Percentiles rank a stretch among this genome's conserved stretches.
Conservation (phyloP, 2,329 filamentous ascomycete species). For the Leptographium galeiforme region DNA sequence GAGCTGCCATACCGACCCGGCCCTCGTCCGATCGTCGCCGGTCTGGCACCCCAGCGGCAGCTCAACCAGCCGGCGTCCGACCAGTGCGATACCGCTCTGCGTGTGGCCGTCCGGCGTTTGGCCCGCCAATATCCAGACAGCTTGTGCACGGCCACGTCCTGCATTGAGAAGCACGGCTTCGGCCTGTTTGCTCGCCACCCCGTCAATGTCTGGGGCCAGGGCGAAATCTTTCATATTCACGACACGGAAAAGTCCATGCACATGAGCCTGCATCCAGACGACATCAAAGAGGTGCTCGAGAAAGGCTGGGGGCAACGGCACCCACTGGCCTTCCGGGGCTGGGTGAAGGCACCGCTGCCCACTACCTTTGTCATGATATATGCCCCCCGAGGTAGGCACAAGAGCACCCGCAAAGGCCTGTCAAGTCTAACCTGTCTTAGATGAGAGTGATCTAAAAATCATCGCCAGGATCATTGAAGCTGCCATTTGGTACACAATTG, state of each 20-base stretch:
- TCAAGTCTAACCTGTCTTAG: conserved; percentile 16
- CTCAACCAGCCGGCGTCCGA: conserved; percentile 49
- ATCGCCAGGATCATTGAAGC: conserved; percentile 60
- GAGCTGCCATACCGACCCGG: conserved; percentile 48
- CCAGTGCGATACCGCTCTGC: conserved; percentile 41
- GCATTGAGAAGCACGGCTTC: conserved; percentile 70
- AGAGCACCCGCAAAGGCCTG: too few species aligned
- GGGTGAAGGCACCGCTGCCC: conserved; percentile 56
- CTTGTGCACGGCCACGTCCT: conserved; percentile 53
- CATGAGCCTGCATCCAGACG: conserved; percentile 65
- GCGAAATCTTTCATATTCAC: conserved; percentile 76
- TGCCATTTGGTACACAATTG: conserved; percentile 53
- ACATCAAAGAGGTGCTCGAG: conserved; percentile 57
- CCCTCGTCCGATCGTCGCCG: conserved; percentile 51
- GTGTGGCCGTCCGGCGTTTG: conserved; percentile 37
- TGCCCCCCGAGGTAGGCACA: conserved; percentile 45
- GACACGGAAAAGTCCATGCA: conserved; percentile 65
- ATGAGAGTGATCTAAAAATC: conserved; percentile 52
- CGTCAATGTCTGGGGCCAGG: conserved; percentile 56
- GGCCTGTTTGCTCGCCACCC: conserved; percentile 58
- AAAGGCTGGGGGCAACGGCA: conserved; percentile 69
- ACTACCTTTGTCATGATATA: conserved; percentile 71
- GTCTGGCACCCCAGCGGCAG: conserved; percentile 74
- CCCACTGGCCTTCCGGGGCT: conserved; percentile 52
- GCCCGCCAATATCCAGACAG: conserved; percentile 24